Evolutionary conservation across 2,329 filamentous ascomycete species (phyloP), one percentile per base, ranked within the genome.

Genomic region (Torrubiella hemipterigena): DNA sequence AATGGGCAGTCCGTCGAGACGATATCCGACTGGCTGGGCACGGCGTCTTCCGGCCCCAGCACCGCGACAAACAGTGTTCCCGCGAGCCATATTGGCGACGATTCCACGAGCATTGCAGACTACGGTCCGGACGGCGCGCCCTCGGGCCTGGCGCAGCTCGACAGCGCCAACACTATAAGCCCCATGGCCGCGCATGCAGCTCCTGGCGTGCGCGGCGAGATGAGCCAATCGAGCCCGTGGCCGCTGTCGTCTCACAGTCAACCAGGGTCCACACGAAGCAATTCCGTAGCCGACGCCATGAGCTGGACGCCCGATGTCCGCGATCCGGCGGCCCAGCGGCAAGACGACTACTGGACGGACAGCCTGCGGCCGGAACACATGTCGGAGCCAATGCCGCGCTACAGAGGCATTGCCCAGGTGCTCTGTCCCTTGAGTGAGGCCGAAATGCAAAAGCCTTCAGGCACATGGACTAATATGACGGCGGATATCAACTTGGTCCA

Each of bases 381-480:
- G 25, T 44, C 48, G 6, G 55, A 51, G 41, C 52, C 10, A 37
- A 38, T 44, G 1, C 50, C 50, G 12, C 50, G 50, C 29, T 59
- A 57, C 35, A 55, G 52, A 7, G 58, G 59, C 3, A 49, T 65
- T 7, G 60, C 69, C 37, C 60, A 69, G 30, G 45, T 73, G 13
- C 46, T 73, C 14, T 60, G 63, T 0, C 62, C 66, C 1, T 43
- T 60, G 11, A 57, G 60, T 16, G 44, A 59, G 19, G 53, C 63
- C 1, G 59, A 64, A 22, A 52, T 59, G 43, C 59, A 59, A 38
- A 48, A 58, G 1, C 55, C 63, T 0, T 44, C 59, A 0, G 51
- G 45, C 4, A 60, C 59, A 0, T 82, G 77, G 78, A 81, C 77
- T 2, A 59, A 45, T 23, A 63, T 81, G 15, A 79, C 75, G 3